These are phyloP conservation scores for Candida insectorum DNA, from an alignment of 805 yeast genomes.

Conservation along the genomic window DNA sequence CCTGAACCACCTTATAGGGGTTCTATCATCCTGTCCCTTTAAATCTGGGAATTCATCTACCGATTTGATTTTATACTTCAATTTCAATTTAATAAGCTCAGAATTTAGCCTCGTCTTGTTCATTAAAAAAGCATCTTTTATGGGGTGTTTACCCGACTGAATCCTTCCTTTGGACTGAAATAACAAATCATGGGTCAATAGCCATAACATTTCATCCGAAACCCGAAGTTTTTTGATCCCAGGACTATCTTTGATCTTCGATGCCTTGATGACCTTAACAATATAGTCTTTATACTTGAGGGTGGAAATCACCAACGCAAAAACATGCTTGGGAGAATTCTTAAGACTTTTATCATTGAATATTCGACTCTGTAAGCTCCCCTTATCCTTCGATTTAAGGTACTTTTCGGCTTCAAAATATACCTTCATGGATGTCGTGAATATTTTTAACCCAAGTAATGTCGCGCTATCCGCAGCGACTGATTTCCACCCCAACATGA, in stretches of 20 bases:
- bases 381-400: conserved; percentile 15
- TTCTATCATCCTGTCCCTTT: conserved; percentile 42
- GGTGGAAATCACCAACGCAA: conserved; percentile 79
- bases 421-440: conserved; percentile 39
- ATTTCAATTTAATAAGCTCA: conserved; percentile 73
- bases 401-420: conserved; percentile 43
- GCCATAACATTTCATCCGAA: conserved; percentile 50
- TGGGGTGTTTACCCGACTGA: conserved; percentile 83
- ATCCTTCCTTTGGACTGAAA: conserved; percentile 75
- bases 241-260: conserved; percentile 55
- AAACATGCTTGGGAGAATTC: conserved; percentile 76
- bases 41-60: conserved; percentile 44
- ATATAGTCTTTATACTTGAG: conserved; percentile 68
- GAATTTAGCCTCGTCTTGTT: conserved; percentile 81
- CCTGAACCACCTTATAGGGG: conserved; percentile 81
- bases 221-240: conserved; percentile 45
- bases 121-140: conserved; percentile 75
- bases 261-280: conserved; percentile 56
- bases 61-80: conserved; percentile 62
- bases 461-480: too few relatives aligned
- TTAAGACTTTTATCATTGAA: conserved; percentile 30
- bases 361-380: conserved; percentile 36
- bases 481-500: neutral
- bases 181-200: conserved; percentile 78
- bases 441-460: too few relatives aligned